Base-by-base conservation (phyloP, 176 grass and related monocot species). In the Poa pratensis region DNA sequence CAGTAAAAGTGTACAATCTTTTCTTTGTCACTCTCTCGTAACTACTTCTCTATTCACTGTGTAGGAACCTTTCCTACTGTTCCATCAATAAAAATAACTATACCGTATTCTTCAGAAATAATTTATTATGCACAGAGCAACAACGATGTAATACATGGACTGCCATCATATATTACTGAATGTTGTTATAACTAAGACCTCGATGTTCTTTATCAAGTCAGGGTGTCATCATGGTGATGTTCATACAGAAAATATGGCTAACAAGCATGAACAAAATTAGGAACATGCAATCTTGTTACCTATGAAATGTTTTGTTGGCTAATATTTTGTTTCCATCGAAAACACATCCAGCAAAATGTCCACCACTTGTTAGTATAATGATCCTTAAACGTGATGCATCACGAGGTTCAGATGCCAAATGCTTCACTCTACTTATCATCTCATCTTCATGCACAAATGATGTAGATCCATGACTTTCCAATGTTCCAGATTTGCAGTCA, bases 281-380 rank as follows among this genome's bases (percentile, higher is more conserved):
- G 65, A 87, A 74, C 15, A 69, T 18, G 9, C 13, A 87, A 68
- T 77, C 10, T 6, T 37, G 73, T 69, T 83, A 98, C 96, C 96
- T 94, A 85, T 98, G 96, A 90, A 99, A 99, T 83, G 96, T 96
- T 92, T 96, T 99, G 55, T 99, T 94, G 8, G 93, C 91, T 79
- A 96, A 26, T 8, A 99, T 65, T 63, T 84, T 86, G 73, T 92
- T 96, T 15, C 96, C 91, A 49, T 99, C 96, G 50, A 99, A 99
- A 92, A 99, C 90, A 77, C 89, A 99, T 82, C 91, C 96, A 80
- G 90, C 93, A 87, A 99, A 99, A 85, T 96, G 90, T 46, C 96
- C 96, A 42, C 96, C 96, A 84, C 93, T 94, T 87, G 88, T 80
- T 80, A 99, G 80, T 45, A 99, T 77, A 80, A 96, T 69, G 58